A percentile compares a stretch with the other conserved stretches of the same genome.
Conservation (phyloP, 1,139 yeast genomes). For the Debaryomyces subglobosus region DNA sequence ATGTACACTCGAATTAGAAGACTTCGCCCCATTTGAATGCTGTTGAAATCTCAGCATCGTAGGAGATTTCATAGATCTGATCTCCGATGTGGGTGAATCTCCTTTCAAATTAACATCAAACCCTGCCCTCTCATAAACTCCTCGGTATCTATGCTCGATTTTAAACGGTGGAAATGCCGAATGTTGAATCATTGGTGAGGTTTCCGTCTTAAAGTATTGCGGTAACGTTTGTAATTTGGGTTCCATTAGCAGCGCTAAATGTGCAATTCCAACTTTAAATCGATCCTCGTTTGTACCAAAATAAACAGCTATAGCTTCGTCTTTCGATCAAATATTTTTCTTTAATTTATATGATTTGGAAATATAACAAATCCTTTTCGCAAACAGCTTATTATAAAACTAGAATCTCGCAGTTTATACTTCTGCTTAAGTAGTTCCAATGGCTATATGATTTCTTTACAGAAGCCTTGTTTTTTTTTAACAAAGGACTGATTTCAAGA, state of each 20-base stretch:
- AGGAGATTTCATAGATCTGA: constrained; percentile 2
- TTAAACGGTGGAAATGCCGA: constrained; percentile 65
- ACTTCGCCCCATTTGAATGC: constrained; percentile 1
- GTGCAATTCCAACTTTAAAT: background rate
- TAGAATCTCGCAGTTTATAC: background rate
- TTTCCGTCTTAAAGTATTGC: constrained; percentile 31
- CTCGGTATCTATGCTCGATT: constrained; percentile 54
- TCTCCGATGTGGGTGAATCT: constrained; percentile 2
- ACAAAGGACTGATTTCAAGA: background rate
- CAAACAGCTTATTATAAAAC: background rate
- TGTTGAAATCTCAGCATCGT: background rate
- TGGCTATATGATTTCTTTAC: background rate
- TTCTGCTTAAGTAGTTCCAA: background rate
- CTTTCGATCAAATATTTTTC: background rate
- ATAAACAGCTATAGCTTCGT: background rate
- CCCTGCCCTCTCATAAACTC: constrained; percentile 70
- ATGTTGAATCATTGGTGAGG: constrained; percentile 36
- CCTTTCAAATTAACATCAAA: constrained; percentile 50
- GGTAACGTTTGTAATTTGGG: constrained; percentile 28
- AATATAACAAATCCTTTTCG: background rate
- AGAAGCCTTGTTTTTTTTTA: background rate
- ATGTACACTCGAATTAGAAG: background rate
- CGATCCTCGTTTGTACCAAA: background rate
- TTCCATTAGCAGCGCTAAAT: constrained; percentile 6
- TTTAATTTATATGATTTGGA: background rate